These are phyloP conservation scores for Coprinellus micaceus DNA, from an alignment of 768 basidiomycete genomes.

Conservation along the genomic window DNA sequence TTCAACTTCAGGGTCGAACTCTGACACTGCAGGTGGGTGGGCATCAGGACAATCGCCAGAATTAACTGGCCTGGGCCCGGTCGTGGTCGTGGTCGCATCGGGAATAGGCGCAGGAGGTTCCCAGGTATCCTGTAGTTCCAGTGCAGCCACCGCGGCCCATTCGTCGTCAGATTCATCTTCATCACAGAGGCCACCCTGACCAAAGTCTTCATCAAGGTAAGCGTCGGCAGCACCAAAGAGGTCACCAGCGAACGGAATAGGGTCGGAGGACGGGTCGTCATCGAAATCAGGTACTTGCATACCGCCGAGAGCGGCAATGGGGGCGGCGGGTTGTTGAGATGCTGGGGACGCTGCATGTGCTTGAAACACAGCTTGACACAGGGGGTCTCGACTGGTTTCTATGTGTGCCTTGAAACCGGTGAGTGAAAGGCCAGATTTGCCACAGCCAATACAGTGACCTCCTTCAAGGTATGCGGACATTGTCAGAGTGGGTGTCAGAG, in stretches of 20 bases:
- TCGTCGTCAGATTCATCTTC: background rate
- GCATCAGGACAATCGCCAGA: too few relatives aligned
- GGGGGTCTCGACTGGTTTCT: background rate
- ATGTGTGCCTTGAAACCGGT: background rate
- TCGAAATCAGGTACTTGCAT: background rate
- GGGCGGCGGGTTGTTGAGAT: too few relatives aligned
- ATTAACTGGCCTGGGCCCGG: too few relatives aligned
- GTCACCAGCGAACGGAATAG: background rate
- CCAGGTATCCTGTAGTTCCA: background rate
- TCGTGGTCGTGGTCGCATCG: too few relatives aligned
- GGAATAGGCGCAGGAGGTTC: background rate
- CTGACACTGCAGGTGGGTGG: too few relatives aligned
- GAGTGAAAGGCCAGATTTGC: background rate
- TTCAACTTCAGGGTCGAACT: background rate
- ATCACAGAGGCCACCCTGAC: background rate
- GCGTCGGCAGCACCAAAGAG: background rate
- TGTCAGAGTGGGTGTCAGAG: too few relatives aligned
- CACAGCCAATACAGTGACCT: too few relatives aligned
- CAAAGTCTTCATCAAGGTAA: constrained; percentile 1
- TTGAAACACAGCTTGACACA: background rate
- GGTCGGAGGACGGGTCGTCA: background rate
- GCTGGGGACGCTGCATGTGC: background rate
- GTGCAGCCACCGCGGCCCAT: too few relatives aligned
- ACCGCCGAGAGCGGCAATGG: too few relatives aligned
- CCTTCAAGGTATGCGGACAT: too few relatives aligned